These are phyloP conservation scores for Acmispon strigosus DNA, from an alignment of 306 rosid genomes.

Conservation along the genomic window DNA sequence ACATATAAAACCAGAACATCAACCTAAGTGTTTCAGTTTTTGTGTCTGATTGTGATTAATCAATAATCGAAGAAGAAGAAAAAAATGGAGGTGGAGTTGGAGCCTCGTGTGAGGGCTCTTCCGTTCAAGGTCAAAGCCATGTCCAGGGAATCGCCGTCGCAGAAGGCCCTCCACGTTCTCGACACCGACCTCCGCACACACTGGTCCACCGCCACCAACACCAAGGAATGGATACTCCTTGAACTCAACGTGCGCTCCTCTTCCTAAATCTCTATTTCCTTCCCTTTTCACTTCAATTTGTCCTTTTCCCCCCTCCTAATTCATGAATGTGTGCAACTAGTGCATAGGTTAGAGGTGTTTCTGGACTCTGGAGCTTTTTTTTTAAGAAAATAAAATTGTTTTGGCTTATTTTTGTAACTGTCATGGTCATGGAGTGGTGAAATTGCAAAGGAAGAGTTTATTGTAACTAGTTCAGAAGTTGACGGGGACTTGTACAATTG, in stretches of 20 bases:
- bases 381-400: no score
- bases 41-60: background rate
- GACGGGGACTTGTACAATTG: background rate
- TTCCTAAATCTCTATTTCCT: background rate
- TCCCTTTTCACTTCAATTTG: background rate
- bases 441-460: background rate
- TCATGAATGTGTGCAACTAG: background rate
- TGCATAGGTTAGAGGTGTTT: no score
- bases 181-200: constrained; percentile 89
- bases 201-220: constrained; percentile 97
- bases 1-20: background rate
- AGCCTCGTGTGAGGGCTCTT: constrained; percentile 67
- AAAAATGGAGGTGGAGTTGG: constrained; percentile 69
- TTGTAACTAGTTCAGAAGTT: background rate
- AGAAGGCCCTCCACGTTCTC: constrained; percentile 72
- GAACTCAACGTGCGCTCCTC: constrained; percentile 51
- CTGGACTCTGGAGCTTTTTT: no score
- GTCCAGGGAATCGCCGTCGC: constrained; percentile 82
- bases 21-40: background rate
- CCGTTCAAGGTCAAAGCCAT: constrained; percentile 73
- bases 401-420: background rate
- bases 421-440: background rate
- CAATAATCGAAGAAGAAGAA: background rate
- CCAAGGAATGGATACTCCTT: constrained; percentile 93
- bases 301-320: background rate